Evolutionary conservation across 345 rosid species (phyloP).

Genomic region (Murraya koenigii): DNA sequence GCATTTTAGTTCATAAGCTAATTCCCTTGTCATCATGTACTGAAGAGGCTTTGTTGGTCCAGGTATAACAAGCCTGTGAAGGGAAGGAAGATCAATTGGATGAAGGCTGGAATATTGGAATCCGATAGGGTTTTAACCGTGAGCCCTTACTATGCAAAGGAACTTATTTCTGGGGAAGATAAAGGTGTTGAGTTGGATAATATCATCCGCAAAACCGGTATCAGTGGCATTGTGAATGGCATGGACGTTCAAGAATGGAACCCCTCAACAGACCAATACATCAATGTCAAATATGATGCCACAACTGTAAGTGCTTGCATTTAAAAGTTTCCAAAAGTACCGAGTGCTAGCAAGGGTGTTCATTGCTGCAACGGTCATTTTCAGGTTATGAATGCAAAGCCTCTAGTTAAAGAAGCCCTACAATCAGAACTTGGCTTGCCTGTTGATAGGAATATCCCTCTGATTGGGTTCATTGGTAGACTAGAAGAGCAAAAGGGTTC

Average conservation of each 20-base stretch:
- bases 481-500: constrained; percentile 98
- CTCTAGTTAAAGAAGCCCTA: constrained; percentile 83
- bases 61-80: constrained; percentile 64
- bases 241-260: constrained; percentile 99
- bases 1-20: neutral
- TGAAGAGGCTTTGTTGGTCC: constrained; percentile 9
- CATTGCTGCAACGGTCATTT: neutral
- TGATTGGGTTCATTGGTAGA: constrained; percentile 95
- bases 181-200: constrained; percentile 84
- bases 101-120: constrained; percentile 91
- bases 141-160: constrained; percentile 82
- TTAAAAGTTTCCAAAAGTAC: neutral
- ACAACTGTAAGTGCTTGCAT: constrained; percentile 58
- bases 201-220: constrained; percentile 49
- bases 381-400: constrained; percentile 81
- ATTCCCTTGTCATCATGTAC: neutral
- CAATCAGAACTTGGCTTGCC: constrained; percentile 92
- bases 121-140: constrained; percentile 73
- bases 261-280: constrained; percentile 74
- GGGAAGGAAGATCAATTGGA: constrained; percentile 97
- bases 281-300: constrained; percentile 58
- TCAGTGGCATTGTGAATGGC: constrained; percentile 79
- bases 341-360: neutral
- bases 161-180: constrained; percentile 67
- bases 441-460: constrained; percentile 72